Conservation (phyloP, 2,329 filamentous ascomycete species). For the Macroventuria anomochaeta region DNA sequence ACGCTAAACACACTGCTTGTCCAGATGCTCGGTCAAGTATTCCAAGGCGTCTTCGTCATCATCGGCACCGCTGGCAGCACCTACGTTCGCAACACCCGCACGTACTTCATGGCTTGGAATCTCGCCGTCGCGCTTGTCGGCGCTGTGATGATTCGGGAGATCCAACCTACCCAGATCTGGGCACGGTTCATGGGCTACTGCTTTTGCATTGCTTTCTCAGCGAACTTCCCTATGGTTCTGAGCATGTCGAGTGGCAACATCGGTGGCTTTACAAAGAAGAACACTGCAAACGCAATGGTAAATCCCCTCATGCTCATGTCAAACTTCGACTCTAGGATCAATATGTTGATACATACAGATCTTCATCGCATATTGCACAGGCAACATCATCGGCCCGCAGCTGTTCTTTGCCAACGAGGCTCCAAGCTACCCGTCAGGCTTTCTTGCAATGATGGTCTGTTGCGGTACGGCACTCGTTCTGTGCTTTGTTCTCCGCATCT, state of each 20-base stretch:
- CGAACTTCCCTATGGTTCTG: constrained; percentile 49
- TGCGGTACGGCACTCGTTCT: constrained; percentile 14
- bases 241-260: constrained; percentile 48
- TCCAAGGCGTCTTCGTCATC: constrained; percentile 24
- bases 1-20: constrained; percentile 36
- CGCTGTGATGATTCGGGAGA: constrained; percentile 33
- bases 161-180: constrained; percentile 15
- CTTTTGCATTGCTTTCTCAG: constrained; percentile 41
- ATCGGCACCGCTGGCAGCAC: constrained; percentile 24
- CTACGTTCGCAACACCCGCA: constrained; percentile 19
- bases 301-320: background rate
- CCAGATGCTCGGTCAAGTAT: constrained; percentile 24
- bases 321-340: too few relatives aligned
- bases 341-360: constrained; percentile 1
- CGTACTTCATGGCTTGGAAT: constrained; percentile 24
- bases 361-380: constrained; percentile 17
- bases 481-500: constrained; percentile 19
- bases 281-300: constrained; percentile 59
- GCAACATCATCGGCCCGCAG: constrained; percentile 18
- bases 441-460: constrained; percentile 22
- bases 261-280: constrained; percentile 50
- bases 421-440: constrained; percentile 13
- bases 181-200: constrained; percentile 39
- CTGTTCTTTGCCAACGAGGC: constrained; percentile 13
- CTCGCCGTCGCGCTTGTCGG: constrained; percentile 29